Evolutionary conservation across 2,329 filamentous ascomycete genomes (phyloP).

Genomic region (Penicillium sp.): DNA sequence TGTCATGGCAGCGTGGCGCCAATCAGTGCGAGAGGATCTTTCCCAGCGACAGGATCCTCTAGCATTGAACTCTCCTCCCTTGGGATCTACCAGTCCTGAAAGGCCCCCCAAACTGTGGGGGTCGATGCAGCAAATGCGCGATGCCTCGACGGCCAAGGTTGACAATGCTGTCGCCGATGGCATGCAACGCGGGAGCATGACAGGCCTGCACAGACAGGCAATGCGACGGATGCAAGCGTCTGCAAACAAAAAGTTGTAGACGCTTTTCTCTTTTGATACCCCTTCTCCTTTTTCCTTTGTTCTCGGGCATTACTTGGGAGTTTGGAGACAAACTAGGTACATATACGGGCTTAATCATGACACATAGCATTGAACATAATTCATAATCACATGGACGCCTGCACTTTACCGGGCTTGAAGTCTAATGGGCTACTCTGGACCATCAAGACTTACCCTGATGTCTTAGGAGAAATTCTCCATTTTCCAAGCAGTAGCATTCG

Average conservation of each 20-base stretch:
- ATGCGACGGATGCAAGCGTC: slow-evolving; percentile 73
- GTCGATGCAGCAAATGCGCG: slow-evolving; percentile 58
- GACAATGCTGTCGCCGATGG: slow-evolving; percentile 67
- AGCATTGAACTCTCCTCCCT: slow-evolving; percentile 26
- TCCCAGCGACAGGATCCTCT: slow-evolving; percentile 36
- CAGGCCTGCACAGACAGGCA: slow-evolving; percentile 73
- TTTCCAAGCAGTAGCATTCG: too few species aligned
- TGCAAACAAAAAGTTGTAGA: slow-evolving; percentile 44
- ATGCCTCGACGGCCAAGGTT: slow-evolving; percentile 55
- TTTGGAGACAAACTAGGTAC: background rate
- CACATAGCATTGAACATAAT: slow-evolving; percentile 13
- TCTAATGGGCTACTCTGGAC: too few species aligned
- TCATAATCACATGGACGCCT: slow-evolving; percentile 5
- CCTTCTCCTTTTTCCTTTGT: slow-evolving; percentile 8
- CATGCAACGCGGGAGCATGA: slow-evolving; percentile 72
- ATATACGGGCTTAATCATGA: background rate
- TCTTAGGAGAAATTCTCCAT: too few species aligned
- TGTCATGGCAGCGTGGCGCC: slow-evolving; percentile 65
- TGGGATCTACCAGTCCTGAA: slow-evolving; percentile 50
- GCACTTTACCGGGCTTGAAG: background rate
- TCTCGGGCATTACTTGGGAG: slow-evolving; percentile 7
- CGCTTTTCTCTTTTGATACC: slow-evolving; percentile 13
- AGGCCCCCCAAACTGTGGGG: slow-evolving; percentile 61
- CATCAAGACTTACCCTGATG: too few species aligned
- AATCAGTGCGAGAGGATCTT: slow-evolving; percentile 63